Conservation (phyloP, 306 rosid genomes). For the Begonia fuchsioides region DNA sequence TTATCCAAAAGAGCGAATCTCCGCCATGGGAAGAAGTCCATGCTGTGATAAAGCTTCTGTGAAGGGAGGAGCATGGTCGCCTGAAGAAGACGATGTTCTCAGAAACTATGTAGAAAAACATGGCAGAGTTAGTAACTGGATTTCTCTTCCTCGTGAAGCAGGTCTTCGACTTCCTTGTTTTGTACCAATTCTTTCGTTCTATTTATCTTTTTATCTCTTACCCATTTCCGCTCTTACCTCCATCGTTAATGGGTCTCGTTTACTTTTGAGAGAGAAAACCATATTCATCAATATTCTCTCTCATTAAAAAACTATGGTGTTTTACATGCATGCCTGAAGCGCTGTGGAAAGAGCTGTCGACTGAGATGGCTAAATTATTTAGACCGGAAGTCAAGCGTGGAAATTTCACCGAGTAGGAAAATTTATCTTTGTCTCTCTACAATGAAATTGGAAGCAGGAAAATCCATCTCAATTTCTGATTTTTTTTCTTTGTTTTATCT, state of each 20-base stretch:
- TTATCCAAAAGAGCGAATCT: neutral
- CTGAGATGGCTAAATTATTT: conserved; percentile 43
- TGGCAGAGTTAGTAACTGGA: conserved; percentile 44
- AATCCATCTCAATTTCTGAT: neutral
- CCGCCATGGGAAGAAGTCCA: conserved; percentile 68
- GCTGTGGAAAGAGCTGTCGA: conserved; percentile 44
- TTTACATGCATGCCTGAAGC: conserved; percentile 19
- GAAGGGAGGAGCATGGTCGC: conserved; percentile 79
- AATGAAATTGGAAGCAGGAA: conserved; percentile 28
- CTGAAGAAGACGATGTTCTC: conserved; percentile 63
- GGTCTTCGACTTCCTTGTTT: conserved; percentile 13
- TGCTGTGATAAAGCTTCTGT: conserved; percentile 65
- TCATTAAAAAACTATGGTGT: neutral
- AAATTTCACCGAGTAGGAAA: conserved; percentile 24
- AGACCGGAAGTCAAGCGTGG: conserved; percentile 37
- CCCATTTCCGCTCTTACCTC: neutral
- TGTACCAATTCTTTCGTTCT: neutral
- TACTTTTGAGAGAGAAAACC: neutral
- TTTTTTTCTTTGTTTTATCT: neutral
- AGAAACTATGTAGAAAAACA: conserved; percentile 28
- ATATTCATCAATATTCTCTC: neutral
- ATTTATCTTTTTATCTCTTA: neutral
- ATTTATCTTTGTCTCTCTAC: conserved; percentile 15
- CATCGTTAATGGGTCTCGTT: too few species aligned
- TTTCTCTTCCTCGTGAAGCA: conserved; percentile 52